phyloP scores from a whole-genome alignment of 2,329 filamentous ascomycete species.

The Penicillium sumatraense region DNA sequence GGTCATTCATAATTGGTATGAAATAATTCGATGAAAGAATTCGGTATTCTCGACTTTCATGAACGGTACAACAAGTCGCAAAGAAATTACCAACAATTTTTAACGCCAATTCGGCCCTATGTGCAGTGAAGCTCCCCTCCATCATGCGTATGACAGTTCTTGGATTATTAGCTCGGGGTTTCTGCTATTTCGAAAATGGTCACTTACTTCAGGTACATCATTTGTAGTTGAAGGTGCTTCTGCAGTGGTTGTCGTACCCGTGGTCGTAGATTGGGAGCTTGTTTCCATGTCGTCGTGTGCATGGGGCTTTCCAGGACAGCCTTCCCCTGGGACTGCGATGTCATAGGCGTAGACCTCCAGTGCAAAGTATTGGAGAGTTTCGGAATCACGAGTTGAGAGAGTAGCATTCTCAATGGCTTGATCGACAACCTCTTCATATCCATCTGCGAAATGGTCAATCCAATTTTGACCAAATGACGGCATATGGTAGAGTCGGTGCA shows the following conservation, averaged over 20 bases:
- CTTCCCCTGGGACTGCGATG: conserved; percentile 65
- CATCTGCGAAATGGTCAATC: conserved; percentile 67
- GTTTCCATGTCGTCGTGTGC: not conserved
- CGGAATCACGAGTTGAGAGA: conserved; percentile 60
- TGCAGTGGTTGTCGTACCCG: conserved; percentile 14
- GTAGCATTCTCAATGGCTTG: conserved; percentile 57
- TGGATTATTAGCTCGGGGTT: conserved; percentile 17
- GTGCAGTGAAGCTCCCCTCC: conserved; percentile 49
- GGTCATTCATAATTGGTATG: too few species aligned
- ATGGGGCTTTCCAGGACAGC: conserved; percentile 63
- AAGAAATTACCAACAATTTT: too few species aligned
- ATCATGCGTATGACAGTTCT: conserved; percentile 50
- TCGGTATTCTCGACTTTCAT: too few species aligned
- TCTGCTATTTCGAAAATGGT: not conserved
- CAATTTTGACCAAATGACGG: conserved; percentile 62
- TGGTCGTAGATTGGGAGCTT: conserved; percentile 14
- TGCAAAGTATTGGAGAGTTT: conserved; percentile 71
- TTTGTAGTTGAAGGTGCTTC: conserved; percentile 17
- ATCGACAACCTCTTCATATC: conserved; percentile 59
- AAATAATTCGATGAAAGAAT: too few species aligned
- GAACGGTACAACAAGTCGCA: too few species aligned
- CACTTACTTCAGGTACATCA: conserved; percentile 34
- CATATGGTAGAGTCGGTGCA: conserved; percentile 70
- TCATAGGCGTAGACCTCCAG: conserved; percentile 69
- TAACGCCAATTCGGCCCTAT: too few species aligned